A percentile compares a stretch with the other conserved stretches of the same genome.
Conservation (phyloP, 2,329 filamentous ascomycete species). For the Paradendryphiella salina region DNA sequence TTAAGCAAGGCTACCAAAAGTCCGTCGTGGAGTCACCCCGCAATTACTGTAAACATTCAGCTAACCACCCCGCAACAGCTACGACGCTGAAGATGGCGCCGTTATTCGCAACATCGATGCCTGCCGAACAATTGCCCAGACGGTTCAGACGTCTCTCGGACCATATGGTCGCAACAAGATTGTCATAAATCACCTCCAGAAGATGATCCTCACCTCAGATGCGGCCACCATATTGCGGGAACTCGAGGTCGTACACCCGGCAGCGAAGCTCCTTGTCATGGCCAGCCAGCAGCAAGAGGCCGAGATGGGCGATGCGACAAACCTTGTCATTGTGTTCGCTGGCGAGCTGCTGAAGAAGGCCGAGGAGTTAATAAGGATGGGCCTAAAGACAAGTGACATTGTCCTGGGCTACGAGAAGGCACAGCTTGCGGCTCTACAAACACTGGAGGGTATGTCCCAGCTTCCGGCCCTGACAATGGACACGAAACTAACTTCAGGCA, state of each 20-base stretch:
- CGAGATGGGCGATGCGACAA: constrained; percentile 98
- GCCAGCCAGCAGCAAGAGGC: constrained; percentile 98
- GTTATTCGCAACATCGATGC: constrained; percentile 98
- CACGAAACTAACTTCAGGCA: constrained; percentile 38
- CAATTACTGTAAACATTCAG: constrained; percentile 20
- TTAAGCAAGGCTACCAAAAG: constrained; percentile 97
- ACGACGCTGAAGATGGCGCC: constrained; percentile 98
- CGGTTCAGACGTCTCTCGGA: constrained; percentile 94
- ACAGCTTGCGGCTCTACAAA: constrained; percentile 81
- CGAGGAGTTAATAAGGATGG: constrained; percentile 94
- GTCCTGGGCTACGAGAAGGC: constrained; percentile 95
- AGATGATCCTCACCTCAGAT: constrained; percentile 99
- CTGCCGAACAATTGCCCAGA: constrained; percentile 91
- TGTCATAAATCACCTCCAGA: constrained; percentile 99
- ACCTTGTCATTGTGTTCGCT: constrained; percentile 92
- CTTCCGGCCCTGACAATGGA: neutral
- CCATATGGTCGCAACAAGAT: constrained; percentile 99
- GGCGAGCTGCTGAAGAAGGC: constrained; percentile 96
- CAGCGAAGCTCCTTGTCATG: constrained; percentile 97
- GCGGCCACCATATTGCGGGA: constrained; percentile 96
- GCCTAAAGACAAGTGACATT: constrained; percentile 97
- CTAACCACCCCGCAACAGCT: constrained; percentile 63
- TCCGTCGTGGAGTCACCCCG: constrained; percentile 54
- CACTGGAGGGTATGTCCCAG: constrained; percentile 66
- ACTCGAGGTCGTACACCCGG: constrained; percentile 96